Conservation (phyloP, 2,329 filamentous ascomycete species). For the Microsporum audouinii region DNA sequence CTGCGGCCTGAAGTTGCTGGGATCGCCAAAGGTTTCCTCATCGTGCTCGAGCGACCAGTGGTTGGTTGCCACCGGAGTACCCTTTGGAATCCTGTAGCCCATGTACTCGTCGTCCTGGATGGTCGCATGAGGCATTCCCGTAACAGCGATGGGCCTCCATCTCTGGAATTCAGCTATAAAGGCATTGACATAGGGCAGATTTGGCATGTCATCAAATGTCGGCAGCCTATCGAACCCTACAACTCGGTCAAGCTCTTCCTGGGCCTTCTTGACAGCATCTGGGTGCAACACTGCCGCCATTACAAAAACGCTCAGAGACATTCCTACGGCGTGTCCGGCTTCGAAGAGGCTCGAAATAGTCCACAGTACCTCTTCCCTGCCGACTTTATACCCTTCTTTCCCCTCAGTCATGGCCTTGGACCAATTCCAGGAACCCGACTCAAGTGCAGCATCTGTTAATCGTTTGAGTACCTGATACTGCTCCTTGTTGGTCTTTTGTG, state of each 20-base stretch:
- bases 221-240: constrained; percentile 25
- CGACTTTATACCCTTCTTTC: not conserved
- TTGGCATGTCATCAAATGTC: constrained; percentile 28
- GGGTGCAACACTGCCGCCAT: not conserved
- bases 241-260: constrained; percentile 34
- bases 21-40: constrained; percentile 28
- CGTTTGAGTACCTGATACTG: not conserved
- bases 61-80: constrained; percentile 35
- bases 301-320: not conserved
- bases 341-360: not conserved
- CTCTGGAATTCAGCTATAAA: constrained; percentile 30
- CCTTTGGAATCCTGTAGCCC: constrained; percentile 40
- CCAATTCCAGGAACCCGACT: constrained; percentile 1
- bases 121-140: constrained; percentile 38
- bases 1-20: constrained; percentile 30
- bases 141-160: constrained; percentile 32
- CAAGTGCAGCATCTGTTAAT: not conserved
- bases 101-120: constrained; percentile 38
- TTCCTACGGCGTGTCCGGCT: not conserved
- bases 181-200: constrained; percentile 29
- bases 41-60: constrained; percentile 35
- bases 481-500: not conserved
- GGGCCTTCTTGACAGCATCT: constrained; percentile 19
- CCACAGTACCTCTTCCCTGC: not conserved
- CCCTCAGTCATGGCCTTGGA: not conserved